Percentiles rank a stretch among this genome's conserved stretches.
These are phyloP conservation scores for Lactarius hatsudake DNA, from an alignment of 768 basidiomycete species.

Conservation along the genomic window DNA sequence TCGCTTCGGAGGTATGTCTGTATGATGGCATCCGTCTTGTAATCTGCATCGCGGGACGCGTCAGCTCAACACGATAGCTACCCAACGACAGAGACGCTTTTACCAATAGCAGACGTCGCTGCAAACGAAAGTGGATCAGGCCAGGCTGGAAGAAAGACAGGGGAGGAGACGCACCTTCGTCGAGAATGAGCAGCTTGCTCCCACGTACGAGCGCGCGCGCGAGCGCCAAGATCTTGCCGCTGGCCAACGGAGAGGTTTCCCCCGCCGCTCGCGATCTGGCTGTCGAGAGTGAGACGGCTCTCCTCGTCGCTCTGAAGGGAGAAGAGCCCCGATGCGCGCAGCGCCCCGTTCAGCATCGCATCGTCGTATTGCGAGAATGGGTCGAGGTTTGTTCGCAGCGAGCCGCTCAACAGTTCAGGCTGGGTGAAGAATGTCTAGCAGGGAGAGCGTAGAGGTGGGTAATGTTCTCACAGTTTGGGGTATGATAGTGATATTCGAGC, in stretches of 20 bases:
- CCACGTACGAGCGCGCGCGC: slow-evolving; percentile 57
- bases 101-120: slow-evolving; percentile 49
- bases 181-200: slow-evolving; percentile 56
- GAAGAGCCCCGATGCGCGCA: slow-evolving; percentile 49
- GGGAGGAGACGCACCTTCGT: slow-evolving; percentile 42
- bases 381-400: slow-evolving; percentile 55
- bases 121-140: not conserved
- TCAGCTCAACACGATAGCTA: not conserved
- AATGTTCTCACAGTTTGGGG: slow-evolving; percentile 47
- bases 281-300: slow-evolving; percentile 44
- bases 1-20: slow-evolving; percentile 52
- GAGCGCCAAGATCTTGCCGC: slow-evolving; percentile 57
- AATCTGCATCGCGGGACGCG: slow-evolving; percentile 37
- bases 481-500: slow-evolving; percentile 56
- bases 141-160: not conserved
- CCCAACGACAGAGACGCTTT: not conserved
- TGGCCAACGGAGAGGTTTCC: slow-evolving; percentile 53
- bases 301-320: slow-evolving; percentile 41
- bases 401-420: slow-evolving; percentile 55
- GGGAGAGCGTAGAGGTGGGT: not conserved
- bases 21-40: slow-evolving; percentile 55
- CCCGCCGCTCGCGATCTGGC: slow-evolving; percentile 43
- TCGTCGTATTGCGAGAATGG: slow-evolving; percentile 58
- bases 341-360: slow-evolving; percentile 46
- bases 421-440: slow-evolving; percentile 26